These are phyloP conservation scores for Blastobotrys serpentis DNA, from an alignment of 1,139 yeast species.

Conservation along the genomic window DNA sequence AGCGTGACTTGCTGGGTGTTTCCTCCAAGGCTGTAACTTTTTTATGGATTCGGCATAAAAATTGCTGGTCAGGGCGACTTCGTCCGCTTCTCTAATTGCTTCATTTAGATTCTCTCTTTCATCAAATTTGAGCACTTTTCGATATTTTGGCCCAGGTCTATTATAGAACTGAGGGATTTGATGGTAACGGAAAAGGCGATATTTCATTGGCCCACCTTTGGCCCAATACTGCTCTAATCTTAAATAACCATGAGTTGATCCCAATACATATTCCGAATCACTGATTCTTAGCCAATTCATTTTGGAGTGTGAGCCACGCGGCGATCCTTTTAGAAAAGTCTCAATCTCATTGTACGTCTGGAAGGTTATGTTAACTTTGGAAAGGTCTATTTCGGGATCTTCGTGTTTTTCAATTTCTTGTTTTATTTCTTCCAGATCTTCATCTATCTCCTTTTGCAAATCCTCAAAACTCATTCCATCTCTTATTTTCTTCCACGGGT, in stretches of 20 bases:
- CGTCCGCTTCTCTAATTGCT: slow-evolving; percentile 10
- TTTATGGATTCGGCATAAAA: slow-evolving; percentile 14
- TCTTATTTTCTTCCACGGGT: slow-evolving; percentile 34
- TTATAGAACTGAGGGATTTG: slow-evolving; percentile 12
- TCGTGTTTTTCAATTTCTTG: slow-evolving; percentile 6
- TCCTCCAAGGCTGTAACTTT: slow-evolving; percentile 28
- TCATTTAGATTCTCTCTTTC: slow-evolving; percentile 17
- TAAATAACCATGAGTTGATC: slow-evolving; percentile 22
- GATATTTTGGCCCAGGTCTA: slow-evolving; percentile 6
- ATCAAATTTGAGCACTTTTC: slow-evolving; percentile 17
- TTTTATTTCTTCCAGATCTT: slow-evolving; percentile 5
- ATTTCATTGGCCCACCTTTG: not conserved
- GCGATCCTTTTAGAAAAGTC: slow-evolving; percentile 18
- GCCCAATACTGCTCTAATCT: slow-evolving; percentile 19
- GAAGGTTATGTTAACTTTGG: slow-evolving; percentile 19
- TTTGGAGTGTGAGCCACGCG: slow-evolving; percentile 11
- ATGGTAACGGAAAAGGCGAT: slow-evolving; percentile 18
- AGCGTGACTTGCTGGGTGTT: slow-evolving; percentile 21
- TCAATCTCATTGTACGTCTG: slow-evolving; percentile 24
- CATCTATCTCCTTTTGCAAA: slow-evolving; percentile 14
- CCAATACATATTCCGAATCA: slow-evolving; percentile 21
- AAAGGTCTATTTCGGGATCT: slow-evolving; percentile 12
- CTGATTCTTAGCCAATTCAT: slow-evolving; percentile 26
- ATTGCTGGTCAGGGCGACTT: not conserved
- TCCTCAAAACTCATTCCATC: slow-evolving; percentile 12